phyloP scores from a whole-genome alignment of 345 rosid genomes.

The Balakata baccata region DNA sequence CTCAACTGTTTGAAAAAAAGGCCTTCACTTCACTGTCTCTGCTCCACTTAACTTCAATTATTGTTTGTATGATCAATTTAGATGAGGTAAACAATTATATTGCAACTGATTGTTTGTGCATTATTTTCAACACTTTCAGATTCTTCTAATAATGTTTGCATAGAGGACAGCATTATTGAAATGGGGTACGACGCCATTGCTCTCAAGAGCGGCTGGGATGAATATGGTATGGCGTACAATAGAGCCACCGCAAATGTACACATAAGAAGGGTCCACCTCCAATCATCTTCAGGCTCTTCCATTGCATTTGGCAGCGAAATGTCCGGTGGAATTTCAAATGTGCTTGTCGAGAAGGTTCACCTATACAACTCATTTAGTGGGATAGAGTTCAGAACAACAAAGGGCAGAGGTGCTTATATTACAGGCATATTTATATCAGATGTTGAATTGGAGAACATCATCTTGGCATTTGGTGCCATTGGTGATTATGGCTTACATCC shows the following conservation, averaged over 20 bases:
- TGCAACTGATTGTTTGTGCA: not conserved
- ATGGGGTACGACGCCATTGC: slow-evolving; percentile 73
- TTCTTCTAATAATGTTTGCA: slow-evolving; percentile 81
- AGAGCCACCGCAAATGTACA: slow-evolving; percentile 58
- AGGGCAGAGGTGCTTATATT: slow-evolving; percentile 86
- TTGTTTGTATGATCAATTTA: not conserved
- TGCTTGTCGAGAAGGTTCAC: slow-evolving; percentile 48
- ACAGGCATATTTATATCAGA: slow-evolving; percentile 51
- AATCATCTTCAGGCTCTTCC: slow-evolving; percentile 67
- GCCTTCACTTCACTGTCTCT: not conserved
- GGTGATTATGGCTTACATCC: slow-evolving; percentile 78
- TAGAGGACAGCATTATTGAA: slow-evolving; percentile 66
- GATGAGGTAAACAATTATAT: not conserved
- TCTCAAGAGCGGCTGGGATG: slow-evolving; percentile 97
- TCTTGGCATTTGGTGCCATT: slow-evolving; percentile 47
- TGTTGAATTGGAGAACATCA: slow-evolving; percentile 38
- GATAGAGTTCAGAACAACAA: slow-evolving; percentile 61
- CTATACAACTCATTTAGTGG: slow-evolving; percentile 55
- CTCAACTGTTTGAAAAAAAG: too few relatives aligned
- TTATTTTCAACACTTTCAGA: slow-evolving; percentile 41
- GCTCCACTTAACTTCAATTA: not conserved
- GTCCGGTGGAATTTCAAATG: slow-evolving; percentile 86
- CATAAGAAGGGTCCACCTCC: slow-evolving; percentile 57
- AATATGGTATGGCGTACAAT: slow-evolving; percentile 71
- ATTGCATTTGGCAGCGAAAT: slow-evolving; percentile 95